phyloP scores from a whole-genome alignment of 345 rosid genomes.

The Rhizophora apiculata region DNA sequence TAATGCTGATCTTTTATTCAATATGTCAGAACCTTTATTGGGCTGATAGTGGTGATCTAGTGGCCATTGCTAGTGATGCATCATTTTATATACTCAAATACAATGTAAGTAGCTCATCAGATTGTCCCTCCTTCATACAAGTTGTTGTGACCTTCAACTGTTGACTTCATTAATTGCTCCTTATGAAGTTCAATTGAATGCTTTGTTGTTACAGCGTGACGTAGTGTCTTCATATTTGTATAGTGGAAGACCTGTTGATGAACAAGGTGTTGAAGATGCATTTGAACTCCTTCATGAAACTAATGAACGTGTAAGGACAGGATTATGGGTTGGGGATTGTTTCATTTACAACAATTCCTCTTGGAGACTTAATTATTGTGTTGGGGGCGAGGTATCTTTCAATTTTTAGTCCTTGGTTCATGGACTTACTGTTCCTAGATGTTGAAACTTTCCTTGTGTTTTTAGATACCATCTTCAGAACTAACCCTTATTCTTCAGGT shows the following conservation, averaged over 20 bases:
- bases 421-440: neutral
- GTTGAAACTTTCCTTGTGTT: neutral
- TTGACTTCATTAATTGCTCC: neutral
- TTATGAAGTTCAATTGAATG: neutral
- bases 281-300: slow-evolving; percentile 98
- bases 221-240: slow-evolving; percentile 79
- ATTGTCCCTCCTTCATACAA: slow-evolving; percentile 9
- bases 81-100: slow-evolving; percentile 96
- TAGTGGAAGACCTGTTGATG: slow-evolving; percentile 85
- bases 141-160: neutral
- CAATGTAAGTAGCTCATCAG: slow-evolving; percentile 51
- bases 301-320: slow-evolving; percentile 98
- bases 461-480: neutral
- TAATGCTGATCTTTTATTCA: slow-evolving; percentile 6
- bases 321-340: slow-evolving; percentile 99
- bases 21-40: slow-evolving; percentile 83
- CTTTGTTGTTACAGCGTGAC: slow-evolving; percentile 66
- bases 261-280: slow-evolving; percentile 98
- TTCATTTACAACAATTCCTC: slow-evolving; percentile 96
- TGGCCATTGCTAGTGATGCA: slow-evolving; percentile 92
- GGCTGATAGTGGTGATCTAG: slow-evolving; percentile 99
- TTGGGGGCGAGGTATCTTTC: slow-evolving; percentile 92
- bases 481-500: slow-evolving; percentile 45
- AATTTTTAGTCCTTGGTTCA: slow-evolving; percentile 7
- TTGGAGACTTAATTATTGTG: slow-evolving; percentile 98